A percentile compares a stretch with the other conserved stretches of the same genome.
phyloP scores from a whole-genome alignment of 768 basidiomycete genomes.

The Cubamyces sp. region DNA sequence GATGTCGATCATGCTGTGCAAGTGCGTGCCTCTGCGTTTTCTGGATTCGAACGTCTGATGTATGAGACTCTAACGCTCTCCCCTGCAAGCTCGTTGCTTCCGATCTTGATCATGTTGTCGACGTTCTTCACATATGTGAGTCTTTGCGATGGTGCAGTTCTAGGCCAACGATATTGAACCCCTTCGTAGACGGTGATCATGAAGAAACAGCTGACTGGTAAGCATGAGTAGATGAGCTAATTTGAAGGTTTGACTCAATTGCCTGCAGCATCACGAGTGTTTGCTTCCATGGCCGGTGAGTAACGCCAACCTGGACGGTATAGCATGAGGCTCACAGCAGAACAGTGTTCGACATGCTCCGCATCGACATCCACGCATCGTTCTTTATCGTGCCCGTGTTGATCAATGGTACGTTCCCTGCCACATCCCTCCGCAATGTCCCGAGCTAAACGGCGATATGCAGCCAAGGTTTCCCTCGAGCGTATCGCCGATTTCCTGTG shows the following conservation, averaged over 20 bases:
- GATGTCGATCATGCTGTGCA: constrained; percentile 47
- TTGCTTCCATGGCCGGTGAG: constrained; percentile 26
- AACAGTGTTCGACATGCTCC: constrained; percentile 23
- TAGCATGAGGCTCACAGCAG: too few species aligned
- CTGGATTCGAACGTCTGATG: not conserved
- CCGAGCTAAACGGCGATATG: not conserved
- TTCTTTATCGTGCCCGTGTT: constrained; percentile 13
- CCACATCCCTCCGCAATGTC: too few species aligned
- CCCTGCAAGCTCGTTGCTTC: constrained; percentile 53
- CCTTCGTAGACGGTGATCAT: constrained; percentile 39
- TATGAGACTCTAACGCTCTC: not conserved
- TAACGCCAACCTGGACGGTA: not conserved
- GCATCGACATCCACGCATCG: constrained; percentile 4
- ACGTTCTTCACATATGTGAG: constrained; percentile 64
- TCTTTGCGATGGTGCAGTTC: not conserved
- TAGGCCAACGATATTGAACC: not conserved
- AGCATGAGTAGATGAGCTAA: not conserved
- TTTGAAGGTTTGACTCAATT: not conserved
- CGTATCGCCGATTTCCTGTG: constrained; percentile 46
- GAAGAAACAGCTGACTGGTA: constrained; percentile 41
- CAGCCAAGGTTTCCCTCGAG: constrained; percentile 43
- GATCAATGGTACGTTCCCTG: not conserved
- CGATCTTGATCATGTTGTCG: constrained; percentile 64
- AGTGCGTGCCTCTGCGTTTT: constrained; percentile 37
- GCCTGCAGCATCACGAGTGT: constrained; percentile 19